Evolutionary conservation across 1,139 yeast species (phyloP).

Genomic region (Lodderomyces margitis): DNA sequence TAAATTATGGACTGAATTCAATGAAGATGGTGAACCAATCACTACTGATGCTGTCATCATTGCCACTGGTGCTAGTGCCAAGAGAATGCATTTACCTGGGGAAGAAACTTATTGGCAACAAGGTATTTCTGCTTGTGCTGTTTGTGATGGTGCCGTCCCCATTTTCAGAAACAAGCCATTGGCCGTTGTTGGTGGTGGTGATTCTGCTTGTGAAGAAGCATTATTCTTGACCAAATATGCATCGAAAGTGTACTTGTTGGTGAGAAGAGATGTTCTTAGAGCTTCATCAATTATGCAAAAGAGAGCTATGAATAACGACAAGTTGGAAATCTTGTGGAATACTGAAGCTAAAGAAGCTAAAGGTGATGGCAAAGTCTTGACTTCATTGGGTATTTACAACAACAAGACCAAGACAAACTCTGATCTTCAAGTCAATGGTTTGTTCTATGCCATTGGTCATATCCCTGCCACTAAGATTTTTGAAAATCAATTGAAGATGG

Average conservation of each 20-base stretch:
- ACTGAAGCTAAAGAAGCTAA: conserved; percentile 83
- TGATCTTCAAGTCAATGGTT: conserved; percentile 80
- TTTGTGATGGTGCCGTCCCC: conserved; percentile 99
- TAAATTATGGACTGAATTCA: conserved; percentile 95
- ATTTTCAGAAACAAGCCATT: conserved; percentile 96
- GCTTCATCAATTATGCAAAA: conserved; percentile 97
- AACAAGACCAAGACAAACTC: conserved; percentile 65
- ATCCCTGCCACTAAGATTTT: conserved; percentile 87
- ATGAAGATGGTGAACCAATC: conserved; percentile 83
- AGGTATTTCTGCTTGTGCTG: conserved; percentile 99
- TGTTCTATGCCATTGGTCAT: conserved; percentile 98
- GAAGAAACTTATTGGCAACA: conserved; percentile 98
- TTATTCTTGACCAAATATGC: conserved; percentile 94
- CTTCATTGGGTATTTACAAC: conserved; percentile 61
- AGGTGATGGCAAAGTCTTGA: conserved; percentile 84
- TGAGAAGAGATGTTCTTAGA: conserved; percentile 89
- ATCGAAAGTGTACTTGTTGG: conserved; percentile 88
- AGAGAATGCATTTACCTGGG: conserved; percentile 90
- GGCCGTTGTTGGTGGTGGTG: conserved; percentile 98
- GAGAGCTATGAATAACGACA: conserved; percentile 79
- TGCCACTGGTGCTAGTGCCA: conserved; percentile 98
- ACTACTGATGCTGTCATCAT: conserved; percentile 89
- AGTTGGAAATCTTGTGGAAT: conserved; percentile 87
- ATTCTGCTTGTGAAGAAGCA: conserved; percentile 99
- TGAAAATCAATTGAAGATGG: conserved; percentile 74